phyloP scores from a whole-genome alignment of 202 grass and related monocot genomes.

The Dendrocalamus latiflorus region DNA sequence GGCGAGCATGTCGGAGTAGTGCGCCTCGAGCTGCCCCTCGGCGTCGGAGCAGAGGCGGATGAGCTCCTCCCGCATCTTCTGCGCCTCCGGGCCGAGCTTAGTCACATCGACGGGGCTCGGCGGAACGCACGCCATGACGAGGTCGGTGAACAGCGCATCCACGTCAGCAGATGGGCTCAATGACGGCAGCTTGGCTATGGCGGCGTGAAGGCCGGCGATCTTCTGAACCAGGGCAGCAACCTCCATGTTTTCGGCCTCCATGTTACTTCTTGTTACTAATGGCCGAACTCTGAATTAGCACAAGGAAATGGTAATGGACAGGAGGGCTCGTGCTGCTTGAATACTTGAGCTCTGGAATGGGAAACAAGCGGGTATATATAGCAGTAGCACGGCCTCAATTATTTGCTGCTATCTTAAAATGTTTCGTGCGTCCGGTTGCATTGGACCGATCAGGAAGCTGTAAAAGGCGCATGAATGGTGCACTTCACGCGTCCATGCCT shows the following conservation, averaged over 20 bases:
- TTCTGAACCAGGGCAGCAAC: slow-evolving; percentile 51
- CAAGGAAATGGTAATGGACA: not conserved
- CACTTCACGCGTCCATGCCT: not conserved
- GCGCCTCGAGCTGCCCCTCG: slow-evolving; percentile 63
- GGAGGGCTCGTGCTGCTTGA: not conserved
- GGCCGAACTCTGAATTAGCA: not conserved
- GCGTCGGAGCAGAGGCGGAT: slow-evolving; percentile 62
- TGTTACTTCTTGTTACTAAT: not conserved
- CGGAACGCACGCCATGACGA: slow-evolving; percentile 69
- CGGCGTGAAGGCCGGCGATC: slow-evolving; percentile 46
- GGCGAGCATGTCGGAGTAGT: slow-evolving; percentile 66
- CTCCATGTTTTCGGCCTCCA: slow-evolving; percentile 44
- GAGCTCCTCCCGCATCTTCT: slow-evolving; percentile 56
- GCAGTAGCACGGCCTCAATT: not conserved
- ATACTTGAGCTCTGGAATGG: not conserved
- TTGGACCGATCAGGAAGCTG: not conserved
- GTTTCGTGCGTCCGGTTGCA: not conserved
- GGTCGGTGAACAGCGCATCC: slow-evolving; percentile 49
- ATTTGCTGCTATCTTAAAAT: not conserved
- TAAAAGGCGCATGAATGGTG: not conserved
- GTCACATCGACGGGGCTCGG: slow-evolving; percentile 54
- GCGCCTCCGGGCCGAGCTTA: slow-evolving; percentile 35
- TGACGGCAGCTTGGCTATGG: slow-evolving; percentile 47
- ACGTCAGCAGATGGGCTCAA: slow-evolving; percentile 43
- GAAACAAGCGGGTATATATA: not conserved